Percentiles rank a stretch among this genome's conserved stretches.
Conservation (phyloP, 345 rosid genomes). For the Streptanthus diversifolius region DNA sequence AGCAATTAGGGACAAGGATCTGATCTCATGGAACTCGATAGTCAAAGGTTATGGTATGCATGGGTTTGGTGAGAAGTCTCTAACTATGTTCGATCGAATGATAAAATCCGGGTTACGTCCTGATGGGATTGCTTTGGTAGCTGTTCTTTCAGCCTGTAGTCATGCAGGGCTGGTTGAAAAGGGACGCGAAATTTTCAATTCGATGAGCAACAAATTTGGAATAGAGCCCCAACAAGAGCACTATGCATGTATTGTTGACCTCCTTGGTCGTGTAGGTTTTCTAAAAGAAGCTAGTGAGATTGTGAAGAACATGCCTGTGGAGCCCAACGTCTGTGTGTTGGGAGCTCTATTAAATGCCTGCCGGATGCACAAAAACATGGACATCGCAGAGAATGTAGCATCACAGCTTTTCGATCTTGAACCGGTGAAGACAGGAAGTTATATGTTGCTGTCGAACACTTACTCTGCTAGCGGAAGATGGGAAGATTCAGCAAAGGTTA, state of each 20-base stretch:
- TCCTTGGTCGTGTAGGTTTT: slow-evolving; percentile 64
- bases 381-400: slow-evolving; percentile 45
- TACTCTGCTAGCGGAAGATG: slow-evolving; percentile 66
- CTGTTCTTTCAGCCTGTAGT: slow-evolving; percentile 78
- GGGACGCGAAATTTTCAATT: slow-evolving; percentile 48
- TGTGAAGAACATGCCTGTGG: slow-evolving; percentile 57
- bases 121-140: slow-evolving; percentile 59
- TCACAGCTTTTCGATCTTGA: slow-evolving; percentile 35
- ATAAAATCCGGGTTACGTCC: slow-evolving; percentile 45
- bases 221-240: slow-evolving; percentile 62
- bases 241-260: slow-evolving; percentile 69
- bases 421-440: slow-evolving; percentile 45
- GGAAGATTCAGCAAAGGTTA: slow-evolving; percentile 64
- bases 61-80: slow-evolving; percentile 51
- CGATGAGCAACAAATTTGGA: slow-evolving; percentile 40
- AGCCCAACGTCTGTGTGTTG: slow-evolving; percentile 59
- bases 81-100: slow-evolving; percentile 52
- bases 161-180: slow-evolving; percentile 62
- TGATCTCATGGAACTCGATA: slow-evolving; percentile 64
- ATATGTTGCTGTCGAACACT: slow-evolving; percentile 61
- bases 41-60: slow-evolving; percentile 66
- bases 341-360: slow-evolving; percentile 75
- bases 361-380: slow-evolving; percentile 55
- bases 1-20: slow-evolving; percentile 43
- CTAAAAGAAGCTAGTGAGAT: slow-evolving; percentile 58